phyloP scores from a whole-genome alignment of 768 basidiomycete species.

The Amanita pallidorosea region DNA sequence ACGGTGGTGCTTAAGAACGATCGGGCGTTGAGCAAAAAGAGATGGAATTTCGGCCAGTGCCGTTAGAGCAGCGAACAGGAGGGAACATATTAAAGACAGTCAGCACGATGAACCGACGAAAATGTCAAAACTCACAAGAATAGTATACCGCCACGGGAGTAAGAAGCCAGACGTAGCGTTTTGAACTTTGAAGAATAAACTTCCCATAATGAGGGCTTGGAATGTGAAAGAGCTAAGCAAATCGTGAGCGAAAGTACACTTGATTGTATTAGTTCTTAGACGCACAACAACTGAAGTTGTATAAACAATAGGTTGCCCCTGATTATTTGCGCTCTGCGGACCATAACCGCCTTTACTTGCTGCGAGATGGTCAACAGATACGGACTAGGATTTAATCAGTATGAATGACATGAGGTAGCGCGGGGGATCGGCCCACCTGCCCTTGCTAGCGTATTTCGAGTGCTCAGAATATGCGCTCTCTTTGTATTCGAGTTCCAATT shows the following conservation, averaged over 20 bases:
- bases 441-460: slow-evolving; percentile 25
- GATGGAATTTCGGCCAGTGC: slow-evolving; percentile 60
- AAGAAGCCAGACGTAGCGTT: slow-evolving; percentile 48
- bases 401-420: not conserved
- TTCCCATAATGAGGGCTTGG: slow-evolving; percentile 37
- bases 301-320: slow-evolving; percentile 20
- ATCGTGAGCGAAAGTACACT: slow-evolving; percentile 9
- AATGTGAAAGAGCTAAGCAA: slow-evolving; percentile 25
- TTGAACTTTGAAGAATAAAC: slow-evolving; percentile 46
- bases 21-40: slow-evolving; percentile 48
- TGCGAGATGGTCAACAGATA: slow-evolving; percentile 29
- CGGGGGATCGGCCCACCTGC: slow-evolving; percentile 4
- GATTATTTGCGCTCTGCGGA: slow-evolving; percentile 29
- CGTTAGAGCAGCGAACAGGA: slow-evolving; percentile 48
- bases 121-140: slow-evolving; percentile 43
- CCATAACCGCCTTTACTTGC: slow-evolving; percentile 32
- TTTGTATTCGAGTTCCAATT: slow-evolving; percentile 25
- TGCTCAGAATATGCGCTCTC: slow-evolving; percentile 40
- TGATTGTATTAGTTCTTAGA: slow-evolving; percentile 13
- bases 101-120: not conserved
- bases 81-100: slow-evolving; percentile 25
- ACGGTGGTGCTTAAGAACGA: slow-evolving; percentile 42
- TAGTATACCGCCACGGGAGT: slow-evolving; percentile 63
- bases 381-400: slow-evolving; percentile 14
- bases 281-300: slow-evolving; percentile 17